Evolutionary conservation across 768 basidiomycete genomes (phyloP), one percentile per base, ranked within the genome.

Genomic region (Kwoniella europaea): DNA sequence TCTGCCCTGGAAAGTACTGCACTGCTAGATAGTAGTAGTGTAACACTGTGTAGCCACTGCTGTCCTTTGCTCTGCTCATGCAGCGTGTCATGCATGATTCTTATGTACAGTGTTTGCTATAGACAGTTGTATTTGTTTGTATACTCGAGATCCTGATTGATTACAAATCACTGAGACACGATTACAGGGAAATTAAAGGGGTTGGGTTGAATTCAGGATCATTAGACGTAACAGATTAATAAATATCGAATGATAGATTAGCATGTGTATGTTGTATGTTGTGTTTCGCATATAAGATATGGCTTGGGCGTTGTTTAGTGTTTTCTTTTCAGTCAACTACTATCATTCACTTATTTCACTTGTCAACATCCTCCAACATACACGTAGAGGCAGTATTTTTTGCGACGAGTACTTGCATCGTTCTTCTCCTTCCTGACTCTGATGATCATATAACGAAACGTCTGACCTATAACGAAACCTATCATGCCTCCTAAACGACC

Each of bases 401-500:
- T 5, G 7, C 7, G 5, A 35, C 35, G 35, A 7, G 35, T 35
- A 35, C 35, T 35, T 35, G 35, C 35, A 35, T 35, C 6, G 7
- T 35, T 35, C 35, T 35, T 9, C 35, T 35, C 7, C 35, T 4
- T 35, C 35, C 5, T 4, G 0, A 9, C 3, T 35, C 35, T 35
- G 3, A 56, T 22, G 22, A n/a, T 56, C 29, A 43, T 22, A 35
- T 35, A 64, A 67, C 56, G 22, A 42, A 9, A 16, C 56, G 22
- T 20, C 35, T 57, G 46, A 50, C 12, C 12, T 4, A 50, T 50
- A 52, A 58, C 42, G 43, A 54, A 56, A 43, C 13, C 35, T 7
- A 67, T 67, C 22, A 80, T 80, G 79, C 67, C 76, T n/a, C 73
- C 74, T 15, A 74, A 63, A 62, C 65, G 76, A 50, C 79, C 79